Percentiles rank a stretch among this genome's conserved stretches.
phyloP scores from a whole-genome alignment of 805 yeast species.

The Candida taoyuanica region DNA sequence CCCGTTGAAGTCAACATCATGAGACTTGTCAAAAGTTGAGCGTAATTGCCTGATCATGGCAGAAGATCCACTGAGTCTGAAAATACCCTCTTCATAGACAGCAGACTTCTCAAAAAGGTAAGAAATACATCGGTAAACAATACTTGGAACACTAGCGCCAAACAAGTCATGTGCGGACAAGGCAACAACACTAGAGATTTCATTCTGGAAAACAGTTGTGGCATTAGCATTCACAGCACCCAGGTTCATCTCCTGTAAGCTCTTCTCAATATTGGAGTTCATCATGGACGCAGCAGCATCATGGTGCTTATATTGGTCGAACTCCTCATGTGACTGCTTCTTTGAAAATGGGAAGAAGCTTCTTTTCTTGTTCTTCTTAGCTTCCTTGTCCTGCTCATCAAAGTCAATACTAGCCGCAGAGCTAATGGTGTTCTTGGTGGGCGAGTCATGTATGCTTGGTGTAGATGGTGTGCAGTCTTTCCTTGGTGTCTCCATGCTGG shows the following conservation, averaged over 20 bases:
- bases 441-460: background rate
- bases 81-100: slow-evolving; percentile 83
- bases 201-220: slow-evolving; percentile 59
- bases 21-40: slow-evolving; percentile 58
- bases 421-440: slow-evolving; percentile 5
- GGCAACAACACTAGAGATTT: slow-evolving; percentile 46
- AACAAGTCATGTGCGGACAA: slow-evolving; percentile 45
- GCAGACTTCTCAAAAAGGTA: slow-evolving; percentile 65
- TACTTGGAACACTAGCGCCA: slow-evolving; percentile 56
- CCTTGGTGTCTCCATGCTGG: slow-evolving; percentile 4
- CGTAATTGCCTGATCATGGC: slow-evolving; percentile 65
- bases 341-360: slow-evolving; percentile 56
- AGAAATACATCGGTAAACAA: slow-evolving; percentile 70
- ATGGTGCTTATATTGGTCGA: slow-evolving; percentile 4
- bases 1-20: slow-evolving; percentile 61
- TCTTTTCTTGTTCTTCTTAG: slow-evolving; percentile 47
- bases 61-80: slow-evolving; percentile 86
- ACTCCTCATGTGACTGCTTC: slow-evolving; percentile 18
- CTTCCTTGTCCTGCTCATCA: slow-evolving; percentile 30
- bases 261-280: slow-evolving; percentile 25
- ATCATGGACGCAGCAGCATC: slow-evolving; percentile 2
- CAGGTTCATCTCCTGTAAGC: slow-evolving; percentile 30
- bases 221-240: slow-evolving; percentile 16
- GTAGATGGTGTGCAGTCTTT: slow-evolving; percentile 5
- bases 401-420: slow-evolving; percentile 10